Evolutionary conservation across 371 early-diverging fungal genomes (phyloP).

Genomic region (Mycotypha africana): DNA sequence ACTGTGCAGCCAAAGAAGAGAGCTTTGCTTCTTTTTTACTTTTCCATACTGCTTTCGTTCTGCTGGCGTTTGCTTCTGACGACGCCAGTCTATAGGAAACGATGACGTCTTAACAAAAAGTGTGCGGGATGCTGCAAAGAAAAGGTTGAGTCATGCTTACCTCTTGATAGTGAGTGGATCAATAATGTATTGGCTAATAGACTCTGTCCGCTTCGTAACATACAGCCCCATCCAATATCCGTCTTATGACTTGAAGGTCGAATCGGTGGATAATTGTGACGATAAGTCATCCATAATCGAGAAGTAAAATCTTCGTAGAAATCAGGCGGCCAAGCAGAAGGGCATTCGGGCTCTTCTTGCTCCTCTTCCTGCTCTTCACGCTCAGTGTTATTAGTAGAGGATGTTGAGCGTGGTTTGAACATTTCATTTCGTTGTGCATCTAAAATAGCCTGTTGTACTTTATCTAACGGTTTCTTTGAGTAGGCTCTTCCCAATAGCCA

Average conservation of each 20-base stretch:
- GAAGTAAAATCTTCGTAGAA: conserved; percentile 73
- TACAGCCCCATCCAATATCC: conserved; percentile 96
- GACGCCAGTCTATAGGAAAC: conserved; percentile 52
- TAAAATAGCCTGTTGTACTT: conserved; percentile 28
- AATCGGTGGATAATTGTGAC: conserved; percentile 82
- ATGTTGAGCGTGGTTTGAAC: conserved; percentile 11
- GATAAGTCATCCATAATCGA: conserved; percentile 91
- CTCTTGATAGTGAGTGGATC: conserved; percentile 64
- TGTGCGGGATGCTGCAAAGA: not conserved
- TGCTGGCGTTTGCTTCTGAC: conserved; percentile 26
- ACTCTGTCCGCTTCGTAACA: conserved; percentile 94
- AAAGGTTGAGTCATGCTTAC: no score
- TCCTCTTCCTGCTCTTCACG: not conserved
- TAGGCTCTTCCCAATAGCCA: conserved; percentile 33
- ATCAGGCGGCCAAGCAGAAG: conserved; percentile 36
- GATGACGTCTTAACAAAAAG: not conserved
- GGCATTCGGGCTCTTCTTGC: conserved; percentile 2
- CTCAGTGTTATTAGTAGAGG: not conserved
- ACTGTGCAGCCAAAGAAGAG: no score
- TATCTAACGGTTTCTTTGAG: conserved; percentile 15
- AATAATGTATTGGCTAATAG: conserved; percentile 83
- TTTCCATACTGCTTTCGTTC: conserved; percentile 37
- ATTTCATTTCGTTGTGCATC: conserved; percentile 33
- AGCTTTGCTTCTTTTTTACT: conserved; percentile 21
- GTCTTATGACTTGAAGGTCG: conserved; percentile 74